A percentile compares a stretch with the other conserved stretches of the same genome.
phyloP scores from a whole-genome alignment of 805 yeast species.

The Candida lessepsii region DNA sequence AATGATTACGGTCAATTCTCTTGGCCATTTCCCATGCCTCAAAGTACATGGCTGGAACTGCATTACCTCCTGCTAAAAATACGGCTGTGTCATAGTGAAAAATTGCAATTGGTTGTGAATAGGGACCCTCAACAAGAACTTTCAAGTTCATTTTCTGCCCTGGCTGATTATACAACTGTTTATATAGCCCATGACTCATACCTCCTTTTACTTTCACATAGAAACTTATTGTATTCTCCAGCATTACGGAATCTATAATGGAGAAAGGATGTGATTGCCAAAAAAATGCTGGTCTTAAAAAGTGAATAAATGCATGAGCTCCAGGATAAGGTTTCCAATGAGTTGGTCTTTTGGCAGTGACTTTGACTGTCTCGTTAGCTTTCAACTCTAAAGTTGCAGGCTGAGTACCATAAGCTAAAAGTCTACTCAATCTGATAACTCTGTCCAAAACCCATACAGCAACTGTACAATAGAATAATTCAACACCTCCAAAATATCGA shows the following conservation, averaged over 20 bases:
- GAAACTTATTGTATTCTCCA: slow-evolving; percentile 20
- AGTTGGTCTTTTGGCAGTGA: slow-evolving; percentile 31
- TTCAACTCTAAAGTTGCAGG: slow-evolving; percentile 26
- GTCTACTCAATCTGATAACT: slow-evolving; percentile 25
- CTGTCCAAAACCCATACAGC: slow-evolving; percentile 41
- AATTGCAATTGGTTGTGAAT: slow-evolving; percentile 52
- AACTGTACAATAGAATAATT: slow-evolving; percentile 27
- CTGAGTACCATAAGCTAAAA: slow-evolving; percentile 34
- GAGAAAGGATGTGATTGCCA: slow-evolving; percentile 45
- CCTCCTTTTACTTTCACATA: slow-evolving; percentile 49
- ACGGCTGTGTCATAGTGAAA: slow-evolving; percentile 51
- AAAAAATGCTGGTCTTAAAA: slow-evolving; percentile 30
- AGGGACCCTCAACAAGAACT: slow-evolving; percentile 56
- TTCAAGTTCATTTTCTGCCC: slow-evolving; percentile 20
- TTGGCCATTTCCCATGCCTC: slow-evolving; percentile 20
- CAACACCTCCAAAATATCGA: slow-evolving; percentile 28
- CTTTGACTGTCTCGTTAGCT: slow-evolving; percentile 32
- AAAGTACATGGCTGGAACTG: slow-evolving; percentile 57
- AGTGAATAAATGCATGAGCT: slow-evolving; percentile 34
- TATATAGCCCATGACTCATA: slow-evolving; percentile 36
- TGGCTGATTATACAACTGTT: slow-evolving; percentile 21
- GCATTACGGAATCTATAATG: slow-evolving; percentile 22
- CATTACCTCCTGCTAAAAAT: slow-evolving; percentile 72
- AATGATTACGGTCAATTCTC: slow-evolving; percentile 20
- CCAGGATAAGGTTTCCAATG: slow-evolving; percentile 37